Percentiles rank a stretch among this genome's conserved stretches.
Conservation (phyloP, 75 land plant genomes). For the Chamaecyparis obtusa region DNA sequence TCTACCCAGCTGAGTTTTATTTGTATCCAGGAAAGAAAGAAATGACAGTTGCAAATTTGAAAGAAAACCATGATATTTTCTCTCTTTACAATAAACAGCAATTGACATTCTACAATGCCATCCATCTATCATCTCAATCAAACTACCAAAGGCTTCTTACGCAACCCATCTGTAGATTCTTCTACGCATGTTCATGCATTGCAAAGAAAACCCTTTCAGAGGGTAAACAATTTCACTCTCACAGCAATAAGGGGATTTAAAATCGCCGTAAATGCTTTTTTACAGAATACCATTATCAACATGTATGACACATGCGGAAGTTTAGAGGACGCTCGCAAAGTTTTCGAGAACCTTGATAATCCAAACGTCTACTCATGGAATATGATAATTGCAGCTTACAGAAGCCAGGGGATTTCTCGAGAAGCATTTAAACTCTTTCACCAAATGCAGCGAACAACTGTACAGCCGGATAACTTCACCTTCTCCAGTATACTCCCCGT, state of each 20-base stretch:
- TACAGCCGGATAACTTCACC: constrained; percentile 21
- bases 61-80: neutral
- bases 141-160: neutral
- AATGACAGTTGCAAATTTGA: neutral
- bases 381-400: constrained; percentile 27
- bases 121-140: neutral
- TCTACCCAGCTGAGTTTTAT: too few species aligned
- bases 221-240: neutral
- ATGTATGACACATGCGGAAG: constrained; percentile 28
- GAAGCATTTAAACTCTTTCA: constrained; percentile 24
- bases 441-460: constrained; percentile 32
- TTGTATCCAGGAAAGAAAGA: too few species aligned
- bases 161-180: neutral
- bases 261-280: neutral
- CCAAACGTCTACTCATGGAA: constrained; percentile 46
- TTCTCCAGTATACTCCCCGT: constrained; percentile 23
- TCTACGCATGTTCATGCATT: neutral
- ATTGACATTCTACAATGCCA: neutral
- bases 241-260: neutral
- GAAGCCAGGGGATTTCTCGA: constrained; percentile 10
- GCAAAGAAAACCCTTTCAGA: neutral
- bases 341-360: constrained; percentile 37
- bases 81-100: too few species aligned
- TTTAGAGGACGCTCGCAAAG: constrained; percentile 12
- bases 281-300: neutral